A percentile compares a stretch with the other conserved stretches of the same genome.
These are phyloP conservation scores for Marasmius sp. DNA, from an alignment of 1,284 basidiomycete genomes.

Conservation along the genomic window DNA sequence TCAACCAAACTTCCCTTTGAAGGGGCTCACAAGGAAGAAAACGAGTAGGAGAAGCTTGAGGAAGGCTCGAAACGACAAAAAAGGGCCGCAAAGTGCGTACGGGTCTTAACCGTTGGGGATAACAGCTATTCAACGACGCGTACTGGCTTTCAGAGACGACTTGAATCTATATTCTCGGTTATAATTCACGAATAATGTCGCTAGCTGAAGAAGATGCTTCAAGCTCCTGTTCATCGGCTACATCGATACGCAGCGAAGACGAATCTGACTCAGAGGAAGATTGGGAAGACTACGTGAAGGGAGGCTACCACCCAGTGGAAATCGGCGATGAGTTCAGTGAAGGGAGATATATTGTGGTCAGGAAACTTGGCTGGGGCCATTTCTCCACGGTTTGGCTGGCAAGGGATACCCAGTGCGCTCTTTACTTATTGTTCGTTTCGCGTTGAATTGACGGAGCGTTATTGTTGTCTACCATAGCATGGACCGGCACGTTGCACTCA, in stretches of 20 bases:
- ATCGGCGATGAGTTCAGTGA: slow-evolving; percentile 93
- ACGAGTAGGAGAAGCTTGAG: no score
- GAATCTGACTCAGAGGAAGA: slow-evolving; percentile 55
- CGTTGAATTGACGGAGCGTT: neutral
- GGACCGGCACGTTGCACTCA: slow-evolving; percentile 96
- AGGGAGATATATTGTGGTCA: slow-evolving; percentile 86
- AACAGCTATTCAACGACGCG: no score
- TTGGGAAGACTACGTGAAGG: slow-evolving; percentile 84
- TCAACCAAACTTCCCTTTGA: no score
- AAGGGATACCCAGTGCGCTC: slow-evolving; percentile 75
- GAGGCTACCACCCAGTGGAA: slow-evolving; percentile 94
- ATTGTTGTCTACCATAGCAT: slow-evolving; percentile 50
- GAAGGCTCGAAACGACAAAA: no score
- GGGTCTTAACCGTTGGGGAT: no score
- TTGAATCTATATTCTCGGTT: no score
- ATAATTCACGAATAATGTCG: neutral
- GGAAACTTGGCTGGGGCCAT: slow-evolving; percentile 98
- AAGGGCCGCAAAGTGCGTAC: no score
- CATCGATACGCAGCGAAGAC: slow-evolving; percentile 67
- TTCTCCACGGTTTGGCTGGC: slow-evolving; percentile 96
- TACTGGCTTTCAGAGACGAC: no score
- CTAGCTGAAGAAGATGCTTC: neutral
- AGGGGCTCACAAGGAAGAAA: no score
- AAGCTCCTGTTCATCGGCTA: slow-evolving; percentile 52
- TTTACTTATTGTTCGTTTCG: slow-evolving; percentile 14